Evolutionary conservation across 179 eudicot species (phyloP), one percentile per base, ranked within the genome.

Genomic region (Silene noctiflora): DNA sequence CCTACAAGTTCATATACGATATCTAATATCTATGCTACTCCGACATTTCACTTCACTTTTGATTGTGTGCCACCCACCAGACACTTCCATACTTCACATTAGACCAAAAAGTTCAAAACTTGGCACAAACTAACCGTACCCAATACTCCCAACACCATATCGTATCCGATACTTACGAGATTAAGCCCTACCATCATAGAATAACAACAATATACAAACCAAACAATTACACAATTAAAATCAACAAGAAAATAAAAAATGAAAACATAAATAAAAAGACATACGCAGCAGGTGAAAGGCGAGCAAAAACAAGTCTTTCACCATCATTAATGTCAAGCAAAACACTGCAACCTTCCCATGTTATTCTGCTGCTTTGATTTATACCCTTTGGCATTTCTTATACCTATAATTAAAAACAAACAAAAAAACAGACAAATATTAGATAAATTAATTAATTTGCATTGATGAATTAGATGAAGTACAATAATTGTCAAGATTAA

Each of bases 271-370:
- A 69, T 56, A 14, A 17, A 25, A 24, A 4, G 0, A 79, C 88
- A 78, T 80, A 94, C 98, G 97, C 89, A 75, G 78, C 89, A 8
- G 90, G 67, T 0, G 94, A 88, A 9, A 94, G 96, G 64, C 98
- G 97, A 22, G 96, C 92, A 31, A 94, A 94, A 78, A 89, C 90
- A 56, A 94, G 81, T 12, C 96, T 91, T 67, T 94, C 98, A 6
- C 97, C 97, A 71, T 94, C 98, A 46, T 94, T 94, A 22, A 94
- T 83, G 78, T 94, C 98, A 29, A 94, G 91, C 85, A 94, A 80
- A 2, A 94, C 98, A 35, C 89, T 94, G 84, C 98, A 92, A 66
- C 98, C 96, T 83, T 92, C 93, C 94, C 94, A 92, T 8, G 96
- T 85, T 22, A 87, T 78, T 84, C 94, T 80, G 77, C 78, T 79